A percentile compares a stretch with the other conserved stretches of the same genome.
These are phyloP conservation scores for Gracilaria gracilis DNA, from an alignment of 23 red algal species.

Conservation along the genomic window DNA sequence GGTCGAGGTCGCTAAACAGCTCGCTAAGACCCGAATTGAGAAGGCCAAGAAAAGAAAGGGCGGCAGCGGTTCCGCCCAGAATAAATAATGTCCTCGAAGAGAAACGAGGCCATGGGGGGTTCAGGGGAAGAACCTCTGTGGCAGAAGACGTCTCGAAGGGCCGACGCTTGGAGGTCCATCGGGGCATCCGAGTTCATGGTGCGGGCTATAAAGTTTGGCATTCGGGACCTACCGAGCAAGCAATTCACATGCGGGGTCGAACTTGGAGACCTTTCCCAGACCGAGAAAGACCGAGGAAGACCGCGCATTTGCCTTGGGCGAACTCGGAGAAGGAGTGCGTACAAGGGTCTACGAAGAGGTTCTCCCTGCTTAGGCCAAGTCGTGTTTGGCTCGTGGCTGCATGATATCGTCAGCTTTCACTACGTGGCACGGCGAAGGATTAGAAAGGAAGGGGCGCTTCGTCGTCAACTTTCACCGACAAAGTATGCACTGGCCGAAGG, in stretches of 20 bases:
- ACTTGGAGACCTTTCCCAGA: not conserved
- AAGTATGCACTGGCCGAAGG: too few species aligned
- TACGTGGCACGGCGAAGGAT: too few species aligned
- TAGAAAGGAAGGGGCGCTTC: too few species aligned
- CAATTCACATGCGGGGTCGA: not conserved
- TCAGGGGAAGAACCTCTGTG: not conserved
- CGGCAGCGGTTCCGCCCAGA: not conserved
- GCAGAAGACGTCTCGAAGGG: not conserved
- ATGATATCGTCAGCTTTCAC: conserved; percentile 39
- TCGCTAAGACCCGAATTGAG: conserved; percentile 10
- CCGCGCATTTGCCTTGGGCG: not conserved
- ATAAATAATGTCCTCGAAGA: not conserved
- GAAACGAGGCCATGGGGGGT: not conserved
- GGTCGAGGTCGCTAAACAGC: conserved; percentile 1
- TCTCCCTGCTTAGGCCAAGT: not conserved
- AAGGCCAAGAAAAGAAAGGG: not conserved
- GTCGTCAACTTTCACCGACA: too few species aligned
- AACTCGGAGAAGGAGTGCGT: conserved; percentile 11
- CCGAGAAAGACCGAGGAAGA: conserved; percentile 35
- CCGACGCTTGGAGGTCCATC: conserved; percentile 28
- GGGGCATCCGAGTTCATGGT: conserved; percentile 18
- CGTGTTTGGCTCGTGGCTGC: not conserved
- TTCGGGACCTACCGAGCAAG: conserved; percentile 33
- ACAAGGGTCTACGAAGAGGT: conserved; percentile 19
- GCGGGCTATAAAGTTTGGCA: not conserved